Base-by-base conservation (phyloP, 2,329 filamentous ascomycete genomes). In the Arthrocladium fulminans region DNA sequence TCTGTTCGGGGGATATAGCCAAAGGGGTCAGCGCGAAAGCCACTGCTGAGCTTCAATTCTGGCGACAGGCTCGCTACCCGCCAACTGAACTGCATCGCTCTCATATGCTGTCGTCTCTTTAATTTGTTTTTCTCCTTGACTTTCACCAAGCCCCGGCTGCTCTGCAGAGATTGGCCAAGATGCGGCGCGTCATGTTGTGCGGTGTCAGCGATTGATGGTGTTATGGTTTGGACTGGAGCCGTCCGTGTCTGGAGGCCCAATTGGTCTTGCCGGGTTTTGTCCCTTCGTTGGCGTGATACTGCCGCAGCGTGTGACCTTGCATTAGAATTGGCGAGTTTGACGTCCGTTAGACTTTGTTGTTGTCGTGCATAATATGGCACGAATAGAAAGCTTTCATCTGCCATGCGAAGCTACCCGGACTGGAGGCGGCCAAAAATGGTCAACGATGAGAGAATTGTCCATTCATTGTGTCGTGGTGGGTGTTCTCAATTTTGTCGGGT, bases 71-170 rank as follows among this genome's bases (percentile, higher is more conserved):
- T 47, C 5, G 32, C 44, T 22, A 22, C 44, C 29, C 44, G 44
- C 44, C 44, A 47, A 9, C 22, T 47, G 22, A 47, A 47, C 39
- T 47, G 44, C 44, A 47, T 47, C 4, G 30, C 44, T 38, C 44
- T 38, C 44, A 47, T 47, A 25, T 47, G 19, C 25, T 47, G 44
- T 27, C 44, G 44, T 17, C 34, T 23, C 15, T 35, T 3, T 12
- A 10, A 27, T 8, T 3, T 23, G 15, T 4, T 7, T 3, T 22
- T 13, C 2, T 22, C 4, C 39, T 25, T 20, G 12, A 3, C 13
- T 23, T 6, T 19, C 2, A 15, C 13, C 32, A 35, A 15, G 32
- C 27, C 27, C 27, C 27, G 27, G 27, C 30, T 34, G 10, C 24
- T 12, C 15, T 23, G n/a, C 24, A 23, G 39, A 42, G 39, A 27